Percentiles rank a stretch among this genome's conserved stretches.
phyloP scores from a whole-genome alignment of 116 monocot species.

The Thalassia testudinum region DNA sequence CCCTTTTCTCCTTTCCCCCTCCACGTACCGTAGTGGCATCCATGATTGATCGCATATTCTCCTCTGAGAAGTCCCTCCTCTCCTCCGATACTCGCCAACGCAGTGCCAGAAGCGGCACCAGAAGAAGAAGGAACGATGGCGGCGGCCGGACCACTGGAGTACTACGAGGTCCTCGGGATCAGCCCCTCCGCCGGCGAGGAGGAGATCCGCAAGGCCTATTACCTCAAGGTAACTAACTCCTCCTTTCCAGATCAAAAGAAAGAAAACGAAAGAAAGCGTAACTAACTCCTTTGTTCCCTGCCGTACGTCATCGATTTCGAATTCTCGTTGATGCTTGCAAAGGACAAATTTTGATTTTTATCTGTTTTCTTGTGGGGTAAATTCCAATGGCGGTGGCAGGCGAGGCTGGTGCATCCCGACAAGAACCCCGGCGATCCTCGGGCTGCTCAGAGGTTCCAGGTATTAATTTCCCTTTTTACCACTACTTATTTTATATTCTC shows the following conservation, averaged over 20 bases:
- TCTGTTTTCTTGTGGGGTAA: too few relatives aligned
- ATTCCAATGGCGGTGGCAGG: slow-evolving; percentile 23
- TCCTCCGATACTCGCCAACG: too few relatives aligned
- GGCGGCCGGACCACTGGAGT: too few relatives aligned
- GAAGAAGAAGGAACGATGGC: too few relatives aligned
- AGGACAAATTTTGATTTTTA: too few relatives aligned
- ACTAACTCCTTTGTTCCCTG: not conserved
- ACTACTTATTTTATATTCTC: too few relatives aligned
- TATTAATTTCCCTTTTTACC: slow-evolving; percentile 8
- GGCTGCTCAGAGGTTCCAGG: slow-evolving; percentile 53
- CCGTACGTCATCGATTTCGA: not conserved
- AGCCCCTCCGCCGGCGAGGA: slow-evolving; percentile 33
- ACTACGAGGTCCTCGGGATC: slow-evolving; percentile 67
- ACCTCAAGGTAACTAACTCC: slow-evolving; percentile 46
- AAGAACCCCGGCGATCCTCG: slow-evolving; percentile 61
- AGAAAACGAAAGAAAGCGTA: too few relatives aligned
- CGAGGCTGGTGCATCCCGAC: slow-evolving; percentile 64
- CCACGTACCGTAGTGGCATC: too few relatives aligned
- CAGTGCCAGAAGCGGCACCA: too few relatives aligned
- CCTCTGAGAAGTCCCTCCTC: too few relatives aligned
- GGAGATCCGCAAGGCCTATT: slow-evolving; percentile 74
- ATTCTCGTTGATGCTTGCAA: not conserved
- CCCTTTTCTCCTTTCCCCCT: too few relatives aligned
- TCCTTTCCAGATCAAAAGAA: not conserved
- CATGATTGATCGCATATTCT: too few relatives aligned